Percentiles rank a stretch among this genome's conserved stretches.
Conservation (phyloP, 345 rosid genomes). For the Euphorbia pulcherrima region DNA sequence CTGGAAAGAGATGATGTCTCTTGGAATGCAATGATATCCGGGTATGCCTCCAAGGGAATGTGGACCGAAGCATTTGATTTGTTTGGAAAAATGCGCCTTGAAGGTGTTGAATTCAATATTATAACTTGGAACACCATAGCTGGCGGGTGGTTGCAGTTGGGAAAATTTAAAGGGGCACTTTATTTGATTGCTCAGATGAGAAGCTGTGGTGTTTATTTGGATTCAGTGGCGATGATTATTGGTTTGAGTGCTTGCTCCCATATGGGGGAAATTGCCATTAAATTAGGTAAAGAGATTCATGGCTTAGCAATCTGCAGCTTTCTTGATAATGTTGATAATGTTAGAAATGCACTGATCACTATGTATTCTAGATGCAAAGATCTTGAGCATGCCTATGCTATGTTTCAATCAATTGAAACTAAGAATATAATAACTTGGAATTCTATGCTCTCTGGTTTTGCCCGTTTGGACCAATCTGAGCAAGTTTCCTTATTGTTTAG, state of each 20-base stretch:
- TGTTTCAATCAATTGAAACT: conserved; percentile 40
- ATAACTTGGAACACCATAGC: conserved; percentile 68
- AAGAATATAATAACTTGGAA: conserved; percentile 67
- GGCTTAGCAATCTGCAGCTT: conserved; percentile 45
- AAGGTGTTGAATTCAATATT: conserved; percentile 41
- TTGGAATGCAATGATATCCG: conserved; percentile 67
- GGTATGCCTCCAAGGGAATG: conserved; percentile 59
- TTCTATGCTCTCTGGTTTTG: conserved; percentile 62
- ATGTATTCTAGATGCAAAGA: conserved; percentile 69
- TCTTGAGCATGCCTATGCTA: conserved; percentile 36
- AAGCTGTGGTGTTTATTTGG: conserved; percentile 35
- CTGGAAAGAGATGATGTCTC: conserved; percentile 60
- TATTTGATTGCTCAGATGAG: conserved; percentile 52
- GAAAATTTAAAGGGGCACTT: conserved; percentile 49
- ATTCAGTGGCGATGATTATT: conserved; percentile 50
- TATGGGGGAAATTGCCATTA: conserved; percentile 41
- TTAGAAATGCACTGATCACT: conserved; percentile 61
- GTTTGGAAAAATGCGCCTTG: conserved; percentile 48
- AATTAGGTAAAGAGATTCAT: conserved; percentile 62
- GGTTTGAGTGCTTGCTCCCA: conserved; percentile 72
- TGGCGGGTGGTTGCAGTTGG: conserved; percentile 48
- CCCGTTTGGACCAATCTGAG: conserved; percentile 47
- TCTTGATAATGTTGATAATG: conserved; percentile 40
- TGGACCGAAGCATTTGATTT: conserved; percentile 64
- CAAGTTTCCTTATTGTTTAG: conserved; percentile 59